Base-by-base conservation (phyloP, 2,329 filamentous ascomycete genomes). In the Pestalotiopsis sp. region DNA sequence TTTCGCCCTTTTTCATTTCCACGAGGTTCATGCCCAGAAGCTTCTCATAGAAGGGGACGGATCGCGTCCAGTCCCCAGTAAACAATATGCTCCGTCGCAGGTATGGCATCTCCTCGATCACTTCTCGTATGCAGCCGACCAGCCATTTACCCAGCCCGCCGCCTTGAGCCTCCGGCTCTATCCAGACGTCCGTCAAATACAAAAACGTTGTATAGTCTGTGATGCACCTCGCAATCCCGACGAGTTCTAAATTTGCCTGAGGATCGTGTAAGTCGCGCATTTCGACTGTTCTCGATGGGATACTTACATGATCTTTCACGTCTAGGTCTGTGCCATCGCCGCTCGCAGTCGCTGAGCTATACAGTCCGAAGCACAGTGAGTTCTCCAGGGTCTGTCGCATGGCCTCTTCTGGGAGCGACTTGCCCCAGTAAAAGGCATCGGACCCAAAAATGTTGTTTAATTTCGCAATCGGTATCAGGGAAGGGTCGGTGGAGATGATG, bases 111-210 rank as follows among this genome's bases (percentile, higher is more conserved):
- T 76, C 76, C n/a, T 79, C 74, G n/a, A 81, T 72, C 1, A 82
- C 71, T 66, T 86, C 83, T 62, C 79, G 78, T 36, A 84, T 76
- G 71, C 83, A 84, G 11, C 75, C 72, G 38, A 87, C 76, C 27
- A 87, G 72, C 85, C 84, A 87, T 39, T 78, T 81, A 1, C 84
- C 85, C 11, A 87, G 76, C 0, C 85, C 85, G 0, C 77, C 71
- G 1, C 80, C 79, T 69, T 83, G 82, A 63, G 82, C 81, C 36
- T 80, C 76, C 0, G 82, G 79, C 2, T 79, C 71, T 14, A 87
- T 74, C 72, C 83, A 87, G 13, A 86, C 81, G 69, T 87, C 86
- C 2, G 85, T 84, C 11, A 88, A 75, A 72, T 85, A 87, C 13
- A 80, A 80, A 70, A 87, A 82, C 0, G 84, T 86, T 6, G 80